Evolutionary conservation across 495 filamentous ascomycete genomes (phyloP).

Genomic region (Penicillium fimorum): DNA sequence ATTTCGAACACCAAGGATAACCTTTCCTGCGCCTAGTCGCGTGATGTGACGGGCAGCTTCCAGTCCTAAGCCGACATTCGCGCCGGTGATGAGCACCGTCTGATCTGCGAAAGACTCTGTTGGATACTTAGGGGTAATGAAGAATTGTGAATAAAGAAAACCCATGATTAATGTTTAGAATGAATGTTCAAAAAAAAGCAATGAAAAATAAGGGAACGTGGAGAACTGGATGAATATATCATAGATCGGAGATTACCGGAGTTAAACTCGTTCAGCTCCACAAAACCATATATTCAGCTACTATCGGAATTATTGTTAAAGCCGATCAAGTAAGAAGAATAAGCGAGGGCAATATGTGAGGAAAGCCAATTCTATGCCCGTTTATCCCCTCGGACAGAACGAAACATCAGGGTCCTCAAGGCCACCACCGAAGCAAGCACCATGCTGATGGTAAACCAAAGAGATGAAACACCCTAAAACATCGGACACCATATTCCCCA

Average conservation of each 20-base stretch:
- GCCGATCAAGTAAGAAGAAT: too few relatives aligned
- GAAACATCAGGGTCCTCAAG: background rate
- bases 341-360: too few relatives aligned
- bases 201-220: too few relatives aligned
- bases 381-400: slow-evolving; percentile 1
- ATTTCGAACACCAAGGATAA: slow-evolving; percentile 58
- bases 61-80: slow-evolving; percentile 54
- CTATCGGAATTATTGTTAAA: too few relatives aligned
- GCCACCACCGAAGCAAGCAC: background rate
- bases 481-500: slow-evolving; percentile 36
- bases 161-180: slow-evolving; percentile 3
- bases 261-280: background rate
- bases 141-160: slow-evolving; percentile 49
- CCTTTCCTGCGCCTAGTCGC: slow-evolving; percentile 38
- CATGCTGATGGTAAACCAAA: background rate
- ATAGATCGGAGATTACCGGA: background rate
- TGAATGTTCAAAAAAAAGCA: background rate
- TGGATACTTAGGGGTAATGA: slow-evolving; percentile 38
- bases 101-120: slow-evolving; percentile 37
- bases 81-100: slow-evolving; percentile 52
- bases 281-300: too few relatives aligned
- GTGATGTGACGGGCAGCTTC: slow-evolving; percentile 50
- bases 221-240: too few relatives aligned
- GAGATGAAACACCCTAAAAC: slow-evolving; percentile 25
- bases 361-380: too few relatives aligned